phyloP scores from a whole-genome alignment of 768 basidiomycete species.

The Suillus weaverae region DNA sequence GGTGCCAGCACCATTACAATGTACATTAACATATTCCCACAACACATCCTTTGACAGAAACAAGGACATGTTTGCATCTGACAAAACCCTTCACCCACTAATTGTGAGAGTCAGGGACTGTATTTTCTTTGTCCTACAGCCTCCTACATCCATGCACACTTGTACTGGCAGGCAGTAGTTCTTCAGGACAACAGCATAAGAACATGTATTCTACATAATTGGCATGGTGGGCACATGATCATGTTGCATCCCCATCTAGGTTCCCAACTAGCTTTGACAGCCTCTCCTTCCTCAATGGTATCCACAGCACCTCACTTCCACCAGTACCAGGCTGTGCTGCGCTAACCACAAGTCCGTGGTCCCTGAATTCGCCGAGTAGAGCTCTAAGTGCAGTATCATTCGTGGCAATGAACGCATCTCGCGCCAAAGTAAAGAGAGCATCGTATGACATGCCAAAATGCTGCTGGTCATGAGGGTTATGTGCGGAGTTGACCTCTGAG shows the following conservation, averaged over 20 bases:
- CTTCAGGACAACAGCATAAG: neutral
- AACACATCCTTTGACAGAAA: no score
- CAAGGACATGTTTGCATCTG: no score
- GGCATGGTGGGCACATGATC: neutral
- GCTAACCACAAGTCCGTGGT: constrained; percentile 81
- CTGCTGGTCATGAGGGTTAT: constrained; percentile 36
- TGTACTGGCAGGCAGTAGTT: neutral
- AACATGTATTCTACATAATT: neutral
- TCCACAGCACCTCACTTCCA: constrained; percentile 74
- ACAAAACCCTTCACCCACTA: no score
- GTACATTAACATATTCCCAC: no score
- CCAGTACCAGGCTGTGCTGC: constrained; percentile 42
- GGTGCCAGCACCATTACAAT: no score
- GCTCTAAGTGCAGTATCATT: constrained; percentile 83
- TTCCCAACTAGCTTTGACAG: constrained; percentile 47
- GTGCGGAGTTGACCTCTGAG: constrained; percentile 14
- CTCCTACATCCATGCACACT: neutral
- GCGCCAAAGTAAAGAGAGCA: constrained; percentile 68
- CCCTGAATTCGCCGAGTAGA: constrained; percentile 85
- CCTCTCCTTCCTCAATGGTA: constrained; percentile 80
- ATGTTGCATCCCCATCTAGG: constrained; percentile 17
- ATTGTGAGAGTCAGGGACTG: no score
- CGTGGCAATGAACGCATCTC: constrained; percentile 85
- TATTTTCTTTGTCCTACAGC: neutral
- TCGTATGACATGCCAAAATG: constrained; percentile 64